Base-by-base conservation (phyloP, 2,329 filamentous ascomycete species). In the Talaromyces sp. region DNA sequence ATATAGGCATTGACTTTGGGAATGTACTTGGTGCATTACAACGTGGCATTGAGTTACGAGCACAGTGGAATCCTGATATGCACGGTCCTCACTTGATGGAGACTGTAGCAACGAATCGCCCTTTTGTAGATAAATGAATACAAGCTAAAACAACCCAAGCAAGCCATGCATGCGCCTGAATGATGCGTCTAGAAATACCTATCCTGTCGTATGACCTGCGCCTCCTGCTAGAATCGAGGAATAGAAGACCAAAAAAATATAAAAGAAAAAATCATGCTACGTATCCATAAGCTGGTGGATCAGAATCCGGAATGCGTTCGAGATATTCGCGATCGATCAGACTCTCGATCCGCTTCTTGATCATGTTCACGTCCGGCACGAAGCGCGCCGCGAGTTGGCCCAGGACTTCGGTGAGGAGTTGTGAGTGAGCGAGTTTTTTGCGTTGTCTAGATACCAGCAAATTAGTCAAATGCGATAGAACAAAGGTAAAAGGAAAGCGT, bases 311-410 rank as follows among this genome's bases (percentile, higher is more conserved):
- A 6, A 78, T 66, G 50, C 76, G 76, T 61, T 83, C 81, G 39
- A 83, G 68, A 68, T 83, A 83, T 65, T 83, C 81, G 54, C 81
- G 76, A 64, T 83, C 81, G 61, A 83, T 83, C 66, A 83, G 68
- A 66, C 78, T 81, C 66, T 83, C 81, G 52, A 83, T 82, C 35
- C 80, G 75, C 66, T 79, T 80, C 69, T 83, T 83, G 67, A 83
- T 75, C 80, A 83, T 82, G 58, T 76, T 76, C 23, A 83, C 77
- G 64, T 83, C 81, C 0, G 81, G 81, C 37, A 77, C 75, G 65
- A 83, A 83, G 37, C 81, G 77, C 8, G 74, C 67, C 1, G 77
- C 77, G 3, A 83, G 70, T 63, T 83, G 81, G 4, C 76, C 71
- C 42, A 83, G 76, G 5, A 82, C 80, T 68, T 83, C 81, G 12